These are phyloP conservation scores for Beauveria sp. DNA, from an alignment of 2,329 filamentous ascomycete species.

Conservation along the genomic window DNA sequence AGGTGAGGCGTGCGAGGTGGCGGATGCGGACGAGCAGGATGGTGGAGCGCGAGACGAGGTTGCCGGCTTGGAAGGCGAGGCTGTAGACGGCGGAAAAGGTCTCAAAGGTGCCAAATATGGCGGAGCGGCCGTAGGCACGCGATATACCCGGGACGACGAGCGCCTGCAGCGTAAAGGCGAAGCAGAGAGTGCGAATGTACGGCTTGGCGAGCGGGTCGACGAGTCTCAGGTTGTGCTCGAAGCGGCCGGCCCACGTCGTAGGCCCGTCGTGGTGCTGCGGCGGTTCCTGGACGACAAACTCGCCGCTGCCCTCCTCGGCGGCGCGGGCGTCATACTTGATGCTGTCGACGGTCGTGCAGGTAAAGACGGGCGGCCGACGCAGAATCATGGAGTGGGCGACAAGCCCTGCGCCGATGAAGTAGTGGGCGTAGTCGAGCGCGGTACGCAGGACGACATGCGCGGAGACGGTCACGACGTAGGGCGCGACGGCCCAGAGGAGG, in stretches of 20 bases:
- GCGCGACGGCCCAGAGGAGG: slow-evolving; percentile 21
- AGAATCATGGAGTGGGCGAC: slow-evolving; percentile 23
- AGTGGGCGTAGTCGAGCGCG: slow-evolving; percentile 21
- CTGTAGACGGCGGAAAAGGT: slow-evolving; percentile 22
- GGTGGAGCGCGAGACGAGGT: slow-evolving; percentile 19
- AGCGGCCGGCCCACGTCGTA: neutral
- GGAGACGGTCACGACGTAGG: slow-evolving; percentile 22
- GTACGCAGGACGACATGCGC: slow-evolving; percentile 21
- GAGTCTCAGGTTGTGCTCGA: slow-evolving; percentile 14
- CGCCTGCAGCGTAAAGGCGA: slow-evolving; percentile 18
- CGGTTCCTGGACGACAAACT: slow-evolving; percentile 6
- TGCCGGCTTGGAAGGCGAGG: slow-evolving; percentile 23
- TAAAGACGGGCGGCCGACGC: slow-evolving; percentile 18
- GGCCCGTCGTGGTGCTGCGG: neutral
- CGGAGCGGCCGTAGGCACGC: slow-evolving; percentile 19
- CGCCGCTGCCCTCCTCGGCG: slow-evolving; percentile 10
- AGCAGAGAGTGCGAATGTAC: slow-evolving; percentile 21
- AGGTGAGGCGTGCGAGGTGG: slow-evolving; percentile 11
- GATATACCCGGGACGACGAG: slow-evolving; percentile 22
- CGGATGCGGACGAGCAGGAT: slow-evolving; percentile 15
- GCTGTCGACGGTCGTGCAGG: slow-evolving; percentile 14
- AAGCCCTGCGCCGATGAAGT: slow-evolving; percentile 20
- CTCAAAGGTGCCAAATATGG: slow-evolving; percentile 19
- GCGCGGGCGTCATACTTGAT: slow-evolving; percentile 12
- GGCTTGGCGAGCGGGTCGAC: slow-evolving; percentile 15